Evolutionary conservation across 768 basidiomycete species (phyloP).

Genomic region (Crassisporium funariophilum): DNA sequence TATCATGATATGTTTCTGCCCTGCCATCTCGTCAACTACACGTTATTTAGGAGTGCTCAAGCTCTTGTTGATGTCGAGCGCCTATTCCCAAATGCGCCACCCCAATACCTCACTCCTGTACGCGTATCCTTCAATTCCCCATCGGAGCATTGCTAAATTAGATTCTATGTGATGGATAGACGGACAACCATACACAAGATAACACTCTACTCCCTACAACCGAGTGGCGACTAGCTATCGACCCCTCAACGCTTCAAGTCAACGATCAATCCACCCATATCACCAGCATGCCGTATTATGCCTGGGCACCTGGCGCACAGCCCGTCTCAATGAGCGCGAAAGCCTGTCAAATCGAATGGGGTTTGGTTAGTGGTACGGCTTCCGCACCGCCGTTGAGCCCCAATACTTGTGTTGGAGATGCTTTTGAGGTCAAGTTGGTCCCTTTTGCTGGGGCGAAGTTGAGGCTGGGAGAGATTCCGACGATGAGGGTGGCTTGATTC

Average conservation of each 20-base stretch:
- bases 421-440: conserved; percentile 37
- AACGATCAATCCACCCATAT: conserved; percentile 29
- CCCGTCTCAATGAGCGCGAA: conserved; percentile 42
- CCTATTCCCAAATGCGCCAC: conserved; percentile 39
- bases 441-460: conserved; percentile 43
- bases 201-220: conserved; percentile 39
- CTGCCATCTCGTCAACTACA: too few species aligned
- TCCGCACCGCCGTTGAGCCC: conserved; percentile 39
- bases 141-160: too few species aligned
- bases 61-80: conserved; percentile 35
- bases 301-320: conserved; percentile 40
- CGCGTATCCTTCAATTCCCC: too few species aligned
- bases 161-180: too few species aligned
- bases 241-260: conserved; percentile 36
- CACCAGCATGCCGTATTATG: conserved; percentile 36
- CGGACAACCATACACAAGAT: conserved; percentile 41
- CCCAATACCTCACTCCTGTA: conserved; percentile 38
- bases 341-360: conserved; percentile 43
- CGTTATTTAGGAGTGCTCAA: conserved; percentile 35
- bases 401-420: conserved; percentile 31
- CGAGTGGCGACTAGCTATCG: conserved; percentile 42
- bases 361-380: conserved; percentile 32
- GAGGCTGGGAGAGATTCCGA: conserved; percentile 42
- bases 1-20: not conserved
- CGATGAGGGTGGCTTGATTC: too few species aligned